Base-by-base conservation (phyloP, 1,284 basidiomycete species). In the Somion occarium region DNA sequence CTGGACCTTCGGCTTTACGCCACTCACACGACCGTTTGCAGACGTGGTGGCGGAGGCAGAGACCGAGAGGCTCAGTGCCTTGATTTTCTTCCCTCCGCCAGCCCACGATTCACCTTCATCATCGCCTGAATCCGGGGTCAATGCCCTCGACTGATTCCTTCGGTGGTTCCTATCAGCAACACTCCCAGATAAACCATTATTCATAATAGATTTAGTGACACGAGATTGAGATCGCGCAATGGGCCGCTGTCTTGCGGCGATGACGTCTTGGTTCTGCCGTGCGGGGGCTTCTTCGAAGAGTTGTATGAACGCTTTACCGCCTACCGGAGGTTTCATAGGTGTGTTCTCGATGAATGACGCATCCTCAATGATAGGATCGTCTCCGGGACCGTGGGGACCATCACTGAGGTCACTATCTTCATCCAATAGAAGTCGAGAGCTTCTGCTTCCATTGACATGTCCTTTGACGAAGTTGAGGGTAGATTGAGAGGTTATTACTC, bases 321-420 rank as follows among this genome's bases (percentile, higher is more conserved):
- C 74, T 18, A 67, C 67, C 3, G 74, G 72, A 24, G 71, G 70
- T 64, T 90, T 91, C 52, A 82, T 72, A 11, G 88, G 88, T 4
- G 88, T 87, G 58, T 86, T 80, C 34, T 73, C 78, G 5, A 90
- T 69, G 61, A 85, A 82, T 11, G 76, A 78, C 18, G 73, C 68
- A 53, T 78, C 69, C 27, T 59, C 64, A 15, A 57, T 56, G 13
- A 50, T 59, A 39, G 56, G 58, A 11, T 56, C 42, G 25, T 70
- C 71, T n/a, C 72, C 70, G n/a, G n/a, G n/a, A n/a, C n/a, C n/a
- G 37, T 69, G 63, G 42, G 66, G 69, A 38, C 58, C 56, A 41
- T 54, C 55, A 44, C 27, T 38, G 57, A 52, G 41, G 55, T 57
- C 51, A 56, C 62, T 56, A 7, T 34, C 30, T 44, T 59, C 49